A percentile compares a stretch with the other conserved stretches of the same genome.
These are phyloP conservation scores for Flueggea neowawraea DNA, from an alignment of 441 rosid genomes.

Conservation along the genomic window DNA sequence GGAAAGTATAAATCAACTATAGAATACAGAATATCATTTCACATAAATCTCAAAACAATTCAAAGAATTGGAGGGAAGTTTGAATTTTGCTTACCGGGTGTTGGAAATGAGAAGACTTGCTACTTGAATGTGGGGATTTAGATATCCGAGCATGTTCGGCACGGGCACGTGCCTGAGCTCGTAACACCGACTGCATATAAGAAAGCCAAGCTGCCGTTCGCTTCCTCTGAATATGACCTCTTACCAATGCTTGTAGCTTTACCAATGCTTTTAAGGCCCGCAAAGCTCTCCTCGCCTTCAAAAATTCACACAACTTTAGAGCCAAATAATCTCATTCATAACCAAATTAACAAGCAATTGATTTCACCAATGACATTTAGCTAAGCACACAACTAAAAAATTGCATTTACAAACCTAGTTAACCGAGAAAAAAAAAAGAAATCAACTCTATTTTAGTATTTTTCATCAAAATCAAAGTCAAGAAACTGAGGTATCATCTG, in stretches of 20 bases:
- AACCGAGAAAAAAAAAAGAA: neutral
- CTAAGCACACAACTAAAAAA: too few species aligned
- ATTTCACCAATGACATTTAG: too few species aligned
- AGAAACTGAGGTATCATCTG: too few species aligned
- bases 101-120: constrained; percentile 66
- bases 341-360: neutral
- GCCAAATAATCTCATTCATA: too few species aligned
- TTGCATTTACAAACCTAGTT: too few species aligned
- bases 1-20: neutral
- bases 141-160: constrained; percentile 47
- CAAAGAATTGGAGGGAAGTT: constrained; percentile 15
- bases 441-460: neutral
- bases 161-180: constrained; percentile 70
- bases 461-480: too few species aligned
- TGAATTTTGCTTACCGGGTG: constrained; percentile 47
- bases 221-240: constrained; percentile 90
- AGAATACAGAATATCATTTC: neutral
- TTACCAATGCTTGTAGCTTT: constrained; percentile 88
- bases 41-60: constrained; percentile 6
- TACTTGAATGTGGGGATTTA: constrained; percentile 64
- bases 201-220: constrained; percentile 49
- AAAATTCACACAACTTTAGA: neutral
- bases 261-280: constrained; percentile 86
- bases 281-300: constrained; percentile 82
- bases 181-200: constrained; percentile 75